phyloP scores from a whole-genome alignment of 2,329 filamentous ascomycete species.

The Aaosphaeria pasadenensis region DNA sequence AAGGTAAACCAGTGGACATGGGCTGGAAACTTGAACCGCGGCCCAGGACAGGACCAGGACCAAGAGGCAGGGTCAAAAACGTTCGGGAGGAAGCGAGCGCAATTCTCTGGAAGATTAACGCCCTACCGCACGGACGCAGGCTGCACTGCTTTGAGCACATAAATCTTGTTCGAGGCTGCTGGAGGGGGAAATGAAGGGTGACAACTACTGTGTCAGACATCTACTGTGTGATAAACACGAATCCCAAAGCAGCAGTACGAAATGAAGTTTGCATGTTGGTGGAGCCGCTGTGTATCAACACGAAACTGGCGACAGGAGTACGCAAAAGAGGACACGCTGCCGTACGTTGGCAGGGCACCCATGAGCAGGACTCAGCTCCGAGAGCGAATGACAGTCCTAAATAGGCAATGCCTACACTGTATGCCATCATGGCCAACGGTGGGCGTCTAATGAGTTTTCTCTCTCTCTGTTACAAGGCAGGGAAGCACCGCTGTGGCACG shows the following conservation, averaged over 20 bases:
- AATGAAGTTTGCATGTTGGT: constrained; percentile 31
- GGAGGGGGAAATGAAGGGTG: constrained; percentile 38
- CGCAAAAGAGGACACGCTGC: constrained; percentile 10
- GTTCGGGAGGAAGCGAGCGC: constrained; percentile 39
- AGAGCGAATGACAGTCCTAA: constrained; percentile 11
- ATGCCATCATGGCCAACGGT: constrained; percentile 7
- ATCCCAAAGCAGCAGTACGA: constrained; percentile 27
- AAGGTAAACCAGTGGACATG: constrained; percentile 13
- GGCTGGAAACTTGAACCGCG: constrained; percentile 20
- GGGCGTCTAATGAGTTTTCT: constrained; percentile 6
- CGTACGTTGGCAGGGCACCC: constrained; percentile 3
- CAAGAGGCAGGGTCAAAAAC: constrained; percentile 34
- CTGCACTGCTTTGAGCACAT: constrained; percentile 22
- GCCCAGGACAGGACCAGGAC: constrained; percentile 19
- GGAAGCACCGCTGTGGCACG: constrained; percentile 22
- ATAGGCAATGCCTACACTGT: constrained; percentile 18
- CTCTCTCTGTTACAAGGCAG: neutral
- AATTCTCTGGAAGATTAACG: constrained; percentile 32
- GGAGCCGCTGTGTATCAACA: constrained; percentile 32
- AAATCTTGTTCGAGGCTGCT: constrained; percentile 23
- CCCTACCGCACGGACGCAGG: constrained; percentile 28
- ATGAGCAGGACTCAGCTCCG: constrained; percentile 1
- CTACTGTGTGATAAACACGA: constrained; percentile 16
- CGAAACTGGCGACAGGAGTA: constrained; percentile 27
- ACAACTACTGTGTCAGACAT: constrained; percentile 28